phyloP scores from a whole-genome alignment of 257 asterid species.

The Scutellaria baicalensis region DNA sequence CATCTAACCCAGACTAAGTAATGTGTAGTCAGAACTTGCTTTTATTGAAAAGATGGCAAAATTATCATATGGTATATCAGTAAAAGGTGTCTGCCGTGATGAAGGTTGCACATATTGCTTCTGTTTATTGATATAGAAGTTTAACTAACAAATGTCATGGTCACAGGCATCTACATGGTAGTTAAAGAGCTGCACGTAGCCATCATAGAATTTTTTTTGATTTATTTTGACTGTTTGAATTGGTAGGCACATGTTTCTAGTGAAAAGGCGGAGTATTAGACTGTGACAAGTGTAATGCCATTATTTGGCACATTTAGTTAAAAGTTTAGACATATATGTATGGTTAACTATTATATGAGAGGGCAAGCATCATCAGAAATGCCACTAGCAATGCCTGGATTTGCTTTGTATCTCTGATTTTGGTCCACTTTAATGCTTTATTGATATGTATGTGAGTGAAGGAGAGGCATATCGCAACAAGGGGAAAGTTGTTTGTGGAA shows the following conservation, averaged over 20 bases:
- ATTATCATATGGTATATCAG: not conserved
- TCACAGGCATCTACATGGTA: not conserved
- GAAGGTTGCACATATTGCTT: not conserved
- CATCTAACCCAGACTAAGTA: not conserved
- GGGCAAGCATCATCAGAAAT: not conserved
- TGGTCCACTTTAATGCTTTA: not conserved
- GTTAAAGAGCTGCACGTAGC: not conserved
- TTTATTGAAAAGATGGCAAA: not conserved
- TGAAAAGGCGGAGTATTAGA: not conserved
- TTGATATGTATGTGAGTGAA: not conserved
- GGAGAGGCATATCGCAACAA: not conserved
- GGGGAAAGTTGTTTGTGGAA: not conserved
- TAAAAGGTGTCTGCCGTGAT: conserved; percentile 3
- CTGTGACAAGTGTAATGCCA: not conserved
- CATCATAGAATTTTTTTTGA: not conserved
- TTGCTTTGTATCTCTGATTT: not conserved
- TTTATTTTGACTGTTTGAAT: not conserved
- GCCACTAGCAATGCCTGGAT: not conserved
- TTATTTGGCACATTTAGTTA: not conserved
- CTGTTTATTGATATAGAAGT: not conserved
- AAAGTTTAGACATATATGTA: not conserved
- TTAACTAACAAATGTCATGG: not conserved
- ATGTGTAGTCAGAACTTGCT: not conserved
- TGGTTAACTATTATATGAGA: no score
- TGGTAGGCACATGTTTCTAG: not conserved